phyloP scores from a whole-genome alignment of 345 rosid genomes.

The Linum lewisii region DNA sequence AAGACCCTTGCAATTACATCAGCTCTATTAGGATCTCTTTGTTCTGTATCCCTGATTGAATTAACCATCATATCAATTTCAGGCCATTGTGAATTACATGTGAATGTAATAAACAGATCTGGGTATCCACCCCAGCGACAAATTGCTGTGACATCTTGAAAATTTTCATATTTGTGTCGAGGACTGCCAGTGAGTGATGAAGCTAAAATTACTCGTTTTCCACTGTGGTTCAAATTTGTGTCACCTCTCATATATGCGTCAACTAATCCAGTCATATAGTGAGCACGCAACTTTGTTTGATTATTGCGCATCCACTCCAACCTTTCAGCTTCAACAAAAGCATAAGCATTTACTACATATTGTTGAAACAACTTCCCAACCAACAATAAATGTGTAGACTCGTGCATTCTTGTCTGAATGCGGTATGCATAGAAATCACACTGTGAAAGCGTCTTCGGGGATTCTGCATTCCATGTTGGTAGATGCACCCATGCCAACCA shows the following conservation, averaged over 20 bases:
- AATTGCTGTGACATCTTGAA: slow-evolving; percentile 6
- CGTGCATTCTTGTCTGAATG: background rate
- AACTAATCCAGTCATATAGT: background rate
- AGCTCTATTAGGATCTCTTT: background rate
- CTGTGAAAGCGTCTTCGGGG: too few species aligned
- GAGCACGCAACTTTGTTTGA: too few species aligned
- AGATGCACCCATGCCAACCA: background rate
- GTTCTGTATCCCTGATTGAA: background rate
- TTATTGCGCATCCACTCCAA: background rate
- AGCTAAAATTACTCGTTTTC: background rate
- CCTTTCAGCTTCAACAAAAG: slow-evolving; percentile 3
- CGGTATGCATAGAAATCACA: background rate
- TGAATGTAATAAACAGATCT: too few species aligned
- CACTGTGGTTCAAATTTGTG: background rate
- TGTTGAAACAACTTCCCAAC: too few species aligned
- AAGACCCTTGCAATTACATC: background rate
- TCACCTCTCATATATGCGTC: too few species aligned
- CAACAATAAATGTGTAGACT: background rate
- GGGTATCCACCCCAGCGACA: too few species aligned
- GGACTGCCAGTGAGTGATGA: background rate
- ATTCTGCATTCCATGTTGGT: too few species aligned
- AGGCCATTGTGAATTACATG: slow-evolving; percentile 9
- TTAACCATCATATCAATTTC: background rate
- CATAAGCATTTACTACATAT: slow-evolving; percentile 3
- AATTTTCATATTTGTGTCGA: background rate